These are phyloP conservation scores for Aspergillus persii DNA, from an alignment of 2,329 filamentous ascomycete genomes.

Conservation along the genomic window DNA sequence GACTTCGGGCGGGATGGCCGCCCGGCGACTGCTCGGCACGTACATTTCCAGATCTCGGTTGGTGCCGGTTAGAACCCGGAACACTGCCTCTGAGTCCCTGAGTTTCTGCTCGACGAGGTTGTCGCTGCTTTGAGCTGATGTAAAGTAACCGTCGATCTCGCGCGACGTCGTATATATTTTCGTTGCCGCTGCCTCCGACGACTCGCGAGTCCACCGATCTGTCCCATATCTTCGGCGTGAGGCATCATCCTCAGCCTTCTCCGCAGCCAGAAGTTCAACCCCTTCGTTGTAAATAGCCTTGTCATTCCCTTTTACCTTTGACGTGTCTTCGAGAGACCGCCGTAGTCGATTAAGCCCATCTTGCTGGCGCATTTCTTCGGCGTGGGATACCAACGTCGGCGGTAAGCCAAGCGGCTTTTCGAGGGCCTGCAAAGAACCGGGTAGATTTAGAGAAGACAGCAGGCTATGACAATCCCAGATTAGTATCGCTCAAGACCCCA, in stretches of 20 bases:
- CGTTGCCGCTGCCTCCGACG: constrained; percentile 65
- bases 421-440: constrained; percentile 86
- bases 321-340: constrained; percentile 80
- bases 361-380: constrained; percentile 89
- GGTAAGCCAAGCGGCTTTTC: constrained; percentile 93
- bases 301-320: constrained; percentile 82
- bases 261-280: constrained; percentile 70
- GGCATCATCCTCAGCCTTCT: constrained; percentile 78
- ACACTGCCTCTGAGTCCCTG: constrained; percentile 68
- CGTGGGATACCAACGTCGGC: constrained; percentile 79
- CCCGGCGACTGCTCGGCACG: constrained; percentile 79
- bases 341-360: constrained; percentile 77
- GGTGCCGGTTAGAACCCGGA: constrained; percentile 73
- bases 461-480: constrained; percentile 41
- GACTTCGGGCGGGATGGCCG: constrained; percentile 74
- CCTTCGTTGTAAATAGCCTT: constrained; percentile 79
- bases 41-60: constrained; percentile 82
- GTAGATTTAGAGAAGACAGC: constrained; percentile 78
- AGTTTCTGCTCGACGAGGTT: constrained; percentile 75
- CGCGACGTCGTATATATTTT: constrained; percentile 72
- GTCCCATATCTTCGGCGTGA: constrained; percentile 79
- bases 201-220: constrained; percentile 72
- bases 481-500: constrained; percentile 8
- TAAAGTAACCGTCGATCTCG: constrained; percentile 86
- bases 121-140: constrained; percentile 65